Evolutionary conservation across 2,329 filamentous ascomycete species (phyloP), one percentile per base, ranked within the genome.

Genomic region (Fusarium falciforme): DNA sequence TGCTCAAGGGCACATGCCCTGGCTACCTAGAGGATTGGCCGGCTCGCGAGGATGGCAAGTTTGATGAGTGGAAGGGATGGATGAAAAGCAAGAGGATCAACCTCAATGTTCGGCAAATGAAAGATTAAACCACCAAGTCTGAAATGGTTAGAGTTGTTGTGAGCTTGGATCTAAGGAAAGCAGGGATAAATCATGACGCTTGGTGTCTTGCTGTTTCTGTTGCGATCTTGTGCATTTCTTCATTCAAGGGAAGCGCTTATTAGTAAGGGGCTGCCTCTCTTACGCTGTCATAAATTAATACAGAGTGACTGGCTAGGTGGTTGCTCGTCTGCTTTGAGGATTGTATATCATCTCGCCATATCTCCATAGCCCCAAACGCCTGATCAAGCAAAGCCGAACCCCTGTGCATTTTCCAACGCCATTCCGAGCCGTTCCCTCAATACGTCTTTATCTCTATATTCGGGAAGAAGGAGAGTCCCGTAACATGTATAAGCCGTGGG

Each of bases 401-500:
- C 96, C 79, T 93, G 92, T 9, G 93, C 91, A 82, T 98, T 96
- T 83, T 96, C 91, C 79, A 99, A 86, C 61, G 96, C 96, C 87
- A 97, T 91, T n/a, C 86, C 88, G 78, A 99, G 83, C 78, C 95
- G 94, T 83, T 92, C 87, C 80, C 88, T 88, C 79, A 99, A 80
- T 38, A 93, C 89, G 68, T 93, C 91, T 79, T 87, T 90, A 42
- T 89, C 90, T 63, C 85, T 87, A 82, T 98, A 99, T 83, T 95
- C 92, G 1, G 96, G 96, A 70, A 99, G 82, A 73, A 97, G 84
- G 54, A 99, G 83, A 57, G 93, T 95, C 2, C 96, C 94, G 84
- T 98, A 98, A 82, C 96, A 99, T 0, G 96, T 99, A 78, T 95
- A 93, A 70, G 94, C 96, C 6, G 93, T 97, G 5, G 96, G 96